phyloP scores from a whole-genome alignment of 768 basidiomycete genomes.

The Leccinum barrowsii region DNA sequence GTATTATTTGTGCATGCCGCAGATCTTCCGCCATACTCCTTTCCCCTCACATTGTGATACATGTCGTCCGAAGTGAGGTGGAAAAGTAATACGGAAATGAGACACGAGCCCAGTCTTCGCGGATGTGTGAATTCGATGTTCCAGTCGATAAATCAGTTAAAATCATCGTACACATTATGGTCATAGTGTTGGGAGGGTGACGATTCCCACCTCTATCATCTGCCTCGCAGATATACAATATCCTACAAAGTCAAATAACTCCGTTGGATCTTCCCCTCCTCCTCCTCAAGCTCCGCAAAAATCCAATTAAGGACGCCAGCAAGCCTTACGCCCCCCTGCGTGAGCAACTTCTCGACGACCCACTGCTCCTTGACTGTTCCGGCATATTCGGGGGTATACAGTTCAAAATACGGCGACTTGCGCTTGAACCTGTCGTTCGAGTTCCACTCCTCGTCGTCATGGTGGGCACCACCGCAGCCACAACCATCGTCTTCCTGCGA shows the following conservation, averaged over 20 bases:
- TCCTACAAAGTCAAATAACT: conserved; percentile 3
- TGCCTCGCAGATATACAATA: background rate
- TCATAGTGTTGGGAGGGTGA: background rate
- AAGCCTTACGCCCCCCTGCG: conserved; percentile 79
- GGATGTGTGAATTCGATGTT: too few species aligned
- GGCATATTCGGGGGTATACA: conserved; percentile 79
- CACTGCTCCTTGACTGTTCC: conserved; percentile 62
- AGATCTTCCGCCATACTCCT: too few species aligned
- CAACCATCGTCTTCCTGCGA: conserved; percentile 1
- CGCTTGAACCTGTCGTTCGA: background rate
- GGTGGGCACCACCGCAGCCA: background rate
- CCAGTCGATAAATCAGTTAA: too few species aligned
- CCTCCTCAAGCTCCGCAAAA: conserved; percentile 35
- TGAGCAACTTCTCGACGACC: conserved; percentile 78
- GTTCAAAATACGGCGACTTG: conserved; percentile 46
- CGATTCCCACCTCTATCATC: background rate
- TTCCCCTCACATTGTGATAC: too few species aligned
- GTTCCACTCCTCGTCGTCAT: background rate
- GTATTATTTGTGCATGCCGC: too few species aligned
- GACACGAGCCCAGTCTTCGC: too few species aligned
- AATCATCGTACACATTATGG: background rate
- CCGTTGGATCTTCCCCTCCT: background rate
- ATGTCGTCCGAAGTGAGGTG: too few species aligned
- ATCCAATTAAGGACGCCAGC: conserved; percentile 81
- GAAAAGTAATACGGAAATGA: too few species aligned